Evolutionary conservation across 768 basidiomycete species (phyloP).

Genomic region (Galerina sulciceps): DNA sequence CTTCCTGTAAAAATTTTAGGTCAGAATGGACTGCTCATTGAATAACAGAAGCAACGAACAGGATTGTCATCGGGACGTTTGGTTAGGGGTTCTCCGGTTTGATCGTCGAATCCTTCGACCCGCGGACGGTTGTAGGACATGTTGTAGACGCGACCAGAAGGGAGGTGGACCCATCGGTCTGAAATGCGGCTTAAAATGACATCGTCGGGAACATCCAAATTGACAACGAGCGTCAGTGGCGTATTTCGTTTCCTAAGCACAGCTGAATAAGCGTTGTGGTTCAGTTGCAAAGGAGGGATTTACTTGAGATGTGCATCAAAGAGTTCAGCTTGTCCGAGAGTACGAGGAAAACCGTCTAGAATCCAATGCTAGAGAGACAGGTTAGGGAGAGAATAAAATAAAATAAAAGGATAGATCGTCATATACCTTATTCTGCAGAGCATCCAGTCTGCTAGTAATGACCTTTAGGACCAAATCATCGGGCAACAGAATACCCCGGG

Average conservation of each 20-base stretch:
- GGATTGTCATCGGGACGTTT: constrained; percentile 90
- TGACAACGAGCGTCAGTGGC: constrained; percentile 81
- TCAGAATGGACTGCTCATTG: background rate
- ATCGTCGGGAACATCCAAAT: constrained; percentile 87
- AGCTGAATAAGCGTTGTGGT: constrained; percentile 6
- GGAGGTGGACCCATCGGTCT: constrained; percentile 87
- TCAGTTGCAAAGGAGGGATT: background rate
- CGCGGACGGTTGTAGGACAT: constrained; percentile 85
- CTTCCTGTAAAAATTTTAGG: constrained; percentile 53
- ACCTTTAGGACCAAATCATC: constrained; percentile 83
- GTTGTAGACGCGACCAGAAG: constrained; percentile 91
- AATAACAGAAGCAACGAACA: constrained; percentile 47
- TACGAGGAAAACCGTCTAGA: constrained; percentile 91
- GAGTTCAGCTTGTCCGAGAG: constrained; percentile 79
- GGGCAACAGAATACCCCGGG: constrained; percentile 74
- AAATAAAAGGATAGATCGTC: background rate
- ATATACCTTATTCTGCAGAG: constrained; percentile 65
- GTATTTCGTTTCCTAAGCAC: constrained; percentile 56
- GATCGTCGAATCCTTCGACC: constrained; percentile 79
- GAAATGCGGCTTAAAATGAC: constrained; percentile 86
- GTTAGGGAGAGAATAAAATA: background rate
- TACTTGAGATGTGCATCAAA: constrained; percentile 79
- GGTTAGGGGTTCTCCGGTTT: constrained; percentile 86
- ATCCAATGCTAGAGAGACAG: constrained; percentile 75
- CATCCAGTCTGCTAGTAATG: constrained; percentile 72